Base-by-base conservation (phyloP, 805 yeast species). In the Starmerella geochares region DNA sequence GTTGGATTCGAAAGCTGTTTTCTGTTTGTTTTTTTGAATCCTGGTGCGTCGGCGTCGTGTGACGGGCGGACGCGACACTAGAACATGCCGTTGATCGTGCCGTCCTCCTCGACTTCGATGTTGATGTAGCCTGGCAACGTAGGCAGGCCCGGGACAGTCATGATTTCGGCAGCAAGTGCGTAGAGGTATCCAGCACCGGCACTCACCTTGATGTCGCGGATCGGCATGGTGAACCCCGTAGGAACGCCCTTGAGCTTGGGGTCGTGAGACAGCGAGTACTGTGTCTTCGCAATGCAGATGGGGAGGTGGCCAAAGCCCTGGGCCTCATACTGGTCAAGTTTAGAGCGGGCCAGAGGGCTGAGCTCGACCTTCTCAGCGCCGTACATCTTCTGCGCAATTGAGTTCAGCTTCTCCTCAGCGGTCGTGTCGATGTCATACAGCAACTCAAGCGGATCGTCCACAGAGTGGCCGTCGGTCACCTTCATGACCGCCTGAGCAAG, bases 61-160 rank as follows among this genome's bases (percentile, higher is more conserved):
- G n/a, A n/a, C n/a, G n/a, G n/a, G n/a, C n/a, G n/a, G n/a, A n/a
- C n/a, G n/a, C n/a, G n/a, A n/a, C n/a, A 27, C 29, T 73, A 88
- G 65, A 88, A 88, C 66, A 88, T 74, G 28, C 97, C 97, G 61
- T 86, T 94, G 58, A 90, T 88, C 60, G 86, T 86, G 48, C 97
- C 98, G 40, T 85, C 84, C n/a, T 73, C 76, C 66, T 84, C 81
- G 52, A 90, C 92, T 68, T 90, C 97, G 51, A 90, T 95, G 63
- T 88, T 85, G 95, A 90, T 87, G 73, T 84, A 90, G 20, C 96
- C 97, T 58, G 92, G 83, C 67, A 84, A 87, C 11, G 97, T 90
- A 48, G 97, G 94, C 63, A 90, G 73, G 54, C 98, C 98, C 23
- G 98, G 98, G 60, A 90, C 88, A 25, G 97, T 90, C 81, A 83